Evolutionary conservation across 805 yeast genomes (phyloP), one percentile per base, ranked within the genome.

Genomic region (Huiozyma sinensis): DNA sequence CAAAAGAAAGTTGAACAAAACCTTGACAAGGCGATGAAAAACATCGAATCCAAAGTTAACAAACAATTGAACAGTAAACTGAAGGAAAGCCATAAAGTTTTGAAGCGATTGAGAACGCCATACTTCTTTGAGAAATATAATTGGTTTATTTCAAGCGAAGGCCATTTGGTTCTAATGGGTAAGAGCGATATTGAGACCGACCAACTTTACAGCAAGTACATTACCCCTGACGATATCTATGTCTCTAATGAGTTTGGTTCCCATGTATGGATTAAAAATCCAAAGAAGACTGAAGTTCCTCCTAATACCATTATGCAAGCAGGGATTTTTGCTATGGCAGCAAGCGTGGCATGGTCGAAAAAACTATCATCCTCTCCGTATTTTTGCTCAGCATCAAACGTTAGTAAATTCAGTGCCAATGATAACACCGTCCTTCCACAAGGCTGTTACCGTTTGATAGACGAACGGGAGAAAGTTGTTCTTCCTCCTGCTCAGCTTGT

Each of bases 71-170:
- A 77, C 44, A 76, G 74, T 52, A 73, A 73, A 41, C 64, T 84
- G 46, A 77, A 76, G 42, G 77, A 76, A 46, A 78, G 81, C 38
- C 72, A 71, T 41, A 71, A 71, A 39, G 70, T 69, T 5, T 61
- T 71, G 33, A 79, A 75, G 48, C 77, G 75, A 34, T 66, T 83
- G 31, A 73, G 97, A 39, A 70, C 75, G 5, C 87, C 86, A 39
- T 81, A 70, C 58, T 89, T 96, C 85, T 92, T 92, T 66, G 98
- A 92, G 59, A 92, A 90, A 62, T 90, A 81, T 61, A 78, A 72
- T 56, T 92, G 98, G 98, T 92, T 92, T 57, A 69, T 89, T n/a
- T 76, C 96, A 0, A 79, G 81, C 51, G 97, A 90, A 57, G 89
- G 92, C 0, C 88, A 83, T 56, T 65, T 92, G 41, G 83, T 94